phyloP scores from a whole-genome alignment of 2,329 filamentous ascomycete genomes.

The Aspergillus fumigatus region DNA sequence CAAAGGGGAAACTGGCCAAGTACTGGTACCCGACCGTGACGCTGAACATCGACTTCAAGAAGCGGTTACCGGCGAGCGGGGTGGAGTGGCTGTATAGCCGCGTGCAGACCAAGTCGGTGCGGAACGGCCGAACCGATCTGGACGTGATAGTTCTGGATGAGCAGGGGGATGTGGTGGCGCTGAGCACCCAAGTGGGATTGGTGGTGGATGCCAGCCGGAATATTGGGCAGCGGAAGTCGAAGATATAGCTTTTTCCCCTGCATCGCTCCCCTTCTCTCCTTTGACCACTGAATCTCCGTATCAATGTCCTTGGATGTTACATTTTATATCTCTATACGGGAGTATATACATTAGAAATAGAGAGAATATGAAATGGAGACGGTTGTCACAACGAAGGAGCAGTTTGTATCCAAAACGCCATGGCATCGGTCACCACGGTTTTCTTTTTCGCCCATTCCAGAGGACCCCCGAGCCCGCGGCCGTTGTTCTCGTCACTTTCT shows the following conservation, averaged over 20 bases:
- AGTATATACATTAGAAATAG: not conserved
- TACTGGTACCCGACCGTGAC: conserved; percentile 75
- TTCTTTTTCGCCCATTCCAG: conserved; percentile 31
- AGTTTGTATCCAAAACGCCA: conserved; percentile 39
- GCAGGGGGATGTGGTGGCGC: conserved; percentile 59
- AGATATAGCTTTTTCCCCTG: conserved; percentile 10
- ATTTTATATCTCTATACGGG: conserved; percentile 7
- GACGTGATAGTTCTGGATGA: conserved; percentile 66
- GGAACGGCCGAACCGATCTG: conserved; percentile 69
- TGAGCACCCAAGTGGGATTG: conserved; percentile 65
- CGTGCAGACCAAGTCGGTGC: conserved; percentile 61
- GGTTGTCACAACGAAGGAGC: conserved; percentile 7
- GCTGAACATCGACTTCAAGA: conserved; percentile 74
- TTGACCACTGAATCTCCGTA: not conserved
- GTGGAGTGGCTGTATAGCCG: conserved; percentile 69
- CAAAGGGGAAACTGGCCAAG: conserved; percentile 28
- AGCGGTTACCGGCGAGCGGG: conserved; percentile 61
- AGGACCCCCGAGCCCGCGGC: conserved; percentile 15
- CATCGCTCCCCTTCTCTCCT: too few relatives aligned
- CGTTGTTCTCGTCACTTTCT: conserved; percentile 21
- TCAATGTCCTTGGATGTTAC: not conserved
- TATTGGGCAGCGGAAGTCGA: conserved; percentile 42
- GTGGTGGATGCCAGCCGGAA: conserved; percentile 63
- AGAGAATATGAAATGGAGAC: not conserved
- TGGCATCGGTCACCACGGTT: conserved; percentile 35